Percentiles rank a stretch among this genome's conserved stretches.
Conservation (phyloP, 768 basidiomycete genomes). For the Leccinum ochraceum region DNA sequence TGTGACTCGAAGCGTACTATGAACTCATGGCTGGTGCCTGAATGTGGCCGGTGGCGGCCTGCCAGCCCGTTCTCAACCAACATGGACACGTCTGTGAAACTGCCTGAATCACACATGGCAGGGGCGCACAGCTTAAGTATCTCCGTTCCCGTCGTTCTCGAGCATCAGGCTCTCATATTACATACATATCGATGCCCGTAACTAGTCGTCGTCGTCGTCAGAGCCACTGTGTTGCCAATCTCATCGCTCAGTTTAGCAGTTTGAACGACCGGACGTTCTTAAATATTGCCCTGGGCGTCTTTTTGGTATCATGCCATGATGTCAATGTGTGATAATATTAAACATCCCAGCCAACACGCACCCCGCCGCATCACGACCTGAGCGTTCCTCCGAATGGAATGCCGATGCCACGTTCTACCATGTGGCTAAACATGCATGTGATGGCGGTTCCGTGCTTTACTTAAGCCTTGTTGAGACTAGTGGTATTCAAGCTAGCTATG, state of each 20-base stretch:
- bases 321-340: background rate
- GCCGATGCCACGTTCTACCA: slow-evolving; percentile 1
- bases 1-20: background rate
- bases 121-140: slow-evolving; percentile 7
- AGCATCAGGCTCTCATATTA: background rate
- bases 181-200: background rate
- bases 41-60: slow-evolving; percentile 15
- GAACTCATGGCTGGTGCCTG: slow-evolving; percentile 22
- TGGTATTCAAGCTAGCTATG: too few species aligned
- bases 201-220: background rate
- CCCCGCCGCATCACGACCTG: slow-evolving; percentile 2
- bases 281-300: background rate
- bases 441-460: background rate
- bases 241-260: background rate
- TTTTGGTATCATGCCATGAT: background rate
- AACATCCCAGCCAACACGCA: background rate
- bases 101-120: slow-evolving; percentile 7
- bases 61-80: background rate
- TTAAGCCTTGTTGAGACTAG: too few species aligned
- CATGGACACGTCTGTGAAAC: background rate
- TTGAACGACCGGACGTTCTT: background rate
- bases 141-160: background rate
- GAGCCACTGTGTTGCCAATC: background rate
- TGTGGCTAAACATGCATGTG: background rate
- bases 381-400: background rate